Evolutionary conservation across 768 basidiomycete species (phyloP).

Genomic region (Polyporus arcularius): DNA sequence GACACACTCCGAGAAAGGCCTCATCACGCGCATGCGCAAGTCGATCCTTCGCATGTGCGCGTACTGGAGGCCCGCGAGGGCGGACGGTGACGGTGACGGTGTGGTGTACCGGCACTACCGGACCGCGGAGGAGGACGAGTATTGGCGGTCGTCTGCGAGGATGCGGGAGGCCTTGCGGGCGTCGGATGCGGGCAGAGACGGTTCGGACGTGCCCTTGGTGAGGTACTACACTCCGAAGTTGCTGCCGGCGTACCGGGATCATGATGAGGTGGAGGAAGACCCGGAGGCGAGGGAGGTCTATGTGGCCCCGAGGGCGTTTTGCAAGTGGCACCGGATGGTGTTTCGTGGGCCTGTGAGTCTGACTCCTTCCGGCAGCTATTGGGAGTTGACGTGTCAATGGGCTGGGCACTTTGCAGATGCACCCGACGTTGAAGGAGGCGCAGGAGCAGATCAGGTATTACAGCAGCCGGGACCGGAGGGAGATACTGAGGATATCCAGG

Average conservation of each 20-base stretch:
- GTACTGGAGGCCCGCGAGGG: not conserved
- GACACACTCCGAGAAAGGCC: not conserved
- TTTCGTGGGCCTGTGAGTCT: constrained; percentile 41
- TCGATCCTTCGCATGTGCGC: not conserved
- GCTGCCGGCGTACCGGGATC: constrained; percentile 39
- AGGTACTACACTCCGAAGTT: constrained; percentile 28
- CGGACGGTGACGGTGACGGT: not conserved
- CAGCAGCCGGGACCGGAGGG: constrained; percentile 39
- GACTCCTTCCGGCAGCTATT: not conserved
- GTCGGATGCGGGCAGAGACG: constrained; percentile 14
- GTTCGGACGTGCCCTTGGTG: constrained; percentile 18
- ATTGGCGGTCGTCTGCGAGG: constrained; percentile 19
- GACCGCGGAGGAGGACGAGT: constrained; percentile 10
- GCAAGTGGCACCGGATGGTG: constrained; percentile 52
- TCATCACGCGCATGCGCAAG: not conserved
- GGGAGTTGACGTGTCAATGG: not conserved
- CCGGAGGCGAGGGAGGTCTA: constrained; percentile 27
- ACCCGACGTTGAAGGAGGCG: constrained; percentile 39
- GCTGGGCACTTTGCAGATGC: constrained; percentile 29
- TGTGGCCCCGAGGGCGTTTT: constrained; percentile 38
- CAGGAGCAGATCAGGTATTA: constrained; percentile 35
- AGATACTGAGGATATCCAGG: constrained; percentile 44
- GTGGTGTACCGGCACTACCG: constrained; percentile 6
- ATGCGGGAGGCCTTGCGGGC: constrained; percentile 1
- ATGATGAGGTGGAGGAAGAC: constrained; percentile 11